Conservation (phyloP, 768 basidiomycete genomes). For the Arthromyces matolae region DNA sequence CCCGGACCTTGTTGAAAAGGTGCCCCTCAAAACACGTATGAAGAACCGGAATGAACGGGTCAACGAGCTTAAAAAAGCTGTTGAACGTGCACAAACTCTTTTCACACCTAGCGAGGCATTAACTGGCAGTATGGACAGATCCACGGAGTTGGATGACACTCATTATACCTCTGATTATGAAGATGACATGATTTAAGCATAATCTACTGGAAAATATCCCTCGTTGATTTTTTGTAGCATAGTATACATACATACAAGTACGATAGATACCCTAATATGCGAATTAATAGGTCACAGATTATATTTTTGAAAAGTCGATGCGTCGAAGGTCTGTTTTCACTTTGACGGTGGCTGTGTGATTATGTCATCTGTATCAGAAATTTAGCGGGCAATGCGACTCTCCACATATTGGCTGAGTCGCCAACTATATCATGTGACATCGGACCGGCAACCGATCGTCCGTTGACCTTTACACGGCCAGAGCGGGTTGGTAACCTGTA, state of each 20-base stretch:
- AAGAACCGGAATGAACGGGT: neutral
- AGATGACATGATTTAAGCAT: neutral
- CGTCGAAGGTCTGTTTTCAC: neutral
- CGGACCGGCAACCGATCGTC: too few relatives aligned
- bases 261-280: neutral
- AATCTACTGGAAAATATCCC: neutral
- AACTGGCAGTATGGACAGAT: neutral
- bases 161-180: neutral
- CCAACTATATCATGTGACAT: too few relatives aligned
- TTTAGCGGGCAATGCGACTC: too few relatives aligned
- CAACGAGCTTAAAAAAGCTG: neutral
- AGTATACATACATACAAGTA: neutral
- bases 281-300: neutral
- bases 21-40: neutral
- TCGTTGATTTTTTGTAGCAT: neutral
- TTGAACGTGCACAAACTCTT: neutral
- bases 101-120: neutral
- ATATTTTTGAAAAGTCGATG: neutral
- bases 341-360: neutral
- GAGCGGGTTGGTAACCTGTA: too few relatives aligned
- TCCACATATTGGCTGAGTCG: too few relatives aligned
- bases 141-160: neutral
- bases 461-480: too few relatives aligned
- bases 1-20: neutral
- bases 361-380: neutral